These are phyloP conservation scores for Cordia subcordata DNA, from an alignment of 257 asterid genomes.

Conservation along the genomic window DNA sequence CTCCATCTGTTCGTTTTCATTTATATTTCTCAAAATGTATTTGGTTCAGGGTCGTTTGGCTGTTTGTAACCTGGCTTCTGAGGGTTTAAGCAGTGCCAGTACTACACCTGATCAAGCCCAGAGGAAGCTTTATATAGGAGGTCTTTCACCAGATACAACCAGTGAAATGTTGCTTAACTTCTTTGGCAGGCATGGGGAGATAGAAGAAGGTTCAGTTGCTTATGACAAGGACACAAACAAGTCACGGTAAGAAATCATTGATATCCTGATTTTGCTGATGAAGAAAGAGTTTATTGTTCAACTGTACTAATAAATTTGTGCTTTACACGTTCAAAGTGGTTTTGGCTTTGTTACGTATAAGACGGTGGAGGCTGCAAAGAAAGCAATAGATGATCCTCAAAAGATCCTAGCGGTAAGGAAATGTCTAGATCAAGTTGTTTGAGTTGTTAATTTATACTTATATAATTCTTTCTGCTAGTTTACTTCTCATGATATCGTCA, in stretches of 20 bases:
- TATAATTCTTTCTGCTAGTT: no score
- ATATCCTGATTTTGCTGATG: conserved; percentile 9
- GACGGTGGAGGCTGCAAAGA: conserved; percentile 72
- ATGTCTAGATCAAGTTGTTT: neutral
- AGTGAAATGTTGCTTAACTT: conserved; percentile 67
- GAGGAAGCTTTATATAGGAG: conserved; percentile 74
- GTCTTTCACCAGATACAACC: conserved; percentile 74
- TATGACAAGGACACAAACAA: conserved; percentile 69
- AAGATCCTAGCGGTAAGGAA: conserved; percentile 73
- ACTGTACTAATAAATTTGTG: conserved; percentile 22
- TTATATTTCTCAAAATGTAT: conserved; percentile 11
- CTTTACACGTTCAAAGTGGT: conserved; percentile 47
- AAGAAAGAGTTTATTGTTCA: neutral
- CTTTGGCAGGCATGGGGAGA: conserved; percentile 61
- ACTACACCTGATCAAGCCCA: conserved; percentile 59
- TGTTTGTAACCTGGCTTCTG: conserved; percentile 79
- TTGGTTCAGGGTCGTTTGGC: conserved; percentile 80
- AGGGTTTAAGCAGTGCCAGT: conserved; percentile 39
- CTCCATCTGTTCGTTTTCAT: no score
- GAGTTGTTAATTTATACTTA: no score
- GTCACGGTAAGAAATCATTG: conserved; percentile 50
- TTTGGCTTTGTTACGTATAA: conserved; percentile 78
- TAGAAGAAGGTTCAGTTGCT: conserved; percentile 94
- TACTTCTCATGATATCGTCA: no score
- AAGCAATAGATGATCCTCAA: conserved; percentile 73